Conservation (phyloP, 78 protist genomes). For the Dictyostelium firmibasis region DNA sequence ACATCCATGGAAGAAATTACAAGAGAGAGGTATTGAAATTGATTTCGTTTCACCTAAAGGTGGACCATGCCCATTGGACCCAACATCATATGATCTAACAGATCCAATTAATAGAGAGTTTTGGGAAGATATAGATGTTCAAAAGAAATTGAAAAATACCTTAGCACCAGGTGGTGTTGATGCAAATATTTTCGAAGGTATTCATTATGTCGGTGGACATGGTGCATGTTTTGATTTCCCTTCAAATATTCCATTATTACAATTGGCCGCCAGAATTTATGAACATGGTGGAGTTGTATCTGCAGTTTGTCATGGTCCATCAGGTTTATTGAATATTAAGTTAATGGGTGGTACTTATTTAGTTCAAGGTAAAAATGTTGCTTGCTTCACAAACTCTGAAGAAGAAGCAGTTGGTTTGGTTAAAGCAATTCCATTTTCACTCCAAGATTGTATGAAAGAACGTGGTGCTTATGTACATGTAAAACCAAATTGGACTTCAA, state of each 20-base stretch:
- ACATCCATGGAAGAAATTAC: conserved; percentile 24
- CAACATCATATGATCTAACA: neutral
- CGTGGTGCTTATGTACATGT: conserved; percentile 33
- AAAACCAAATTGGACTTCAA: neutral
- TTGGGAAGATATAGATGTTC: conserved; percentile 14
- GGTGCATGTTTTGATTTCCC: conserved; percentile 76
- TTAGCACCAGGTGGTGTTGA: conserved; percentile 45
- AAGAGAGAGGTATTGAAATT: conserved; percentile 26
- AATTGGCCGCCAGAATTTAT: conserved; percentile 12
- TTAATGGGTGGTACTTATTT: conserved; percentile 28
- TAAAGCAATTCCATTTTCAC: conserved; percentile 29
- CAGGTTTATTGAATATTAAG: conserved; percentile 35
- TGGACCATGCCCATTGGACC: conserved; percentile 29
- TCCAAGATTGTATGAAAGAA: conserved; percentile 51
- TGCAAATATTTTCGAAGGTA: conserved; percentile 51
- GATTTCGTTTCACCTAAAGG: conserved; percentile 36
- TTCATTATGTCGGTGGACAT: conserved; percentile 83
- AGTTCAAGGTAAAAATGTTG: conserved; percentile 60
- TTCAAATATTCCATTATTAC: neutral
- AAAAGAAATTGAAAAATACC: conserved; percentile 9
- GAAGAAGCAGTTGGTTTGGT: conserved; percentile 61
- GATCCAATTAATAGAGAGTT: conserved; percentile 17
- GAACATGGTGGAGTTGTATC: conserved; percentile 32
- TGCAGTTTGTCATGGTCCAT: conserved; percentile 82
- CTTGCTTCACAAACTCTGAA: conserved; percentile 70